A percentile compares a stretch with the other conserved stretches of the same genome.
phyloP scores from a whole-genome alignment of 2,329 filamentous ascomycete genomes.

The Penicillium sp. region DNA sequence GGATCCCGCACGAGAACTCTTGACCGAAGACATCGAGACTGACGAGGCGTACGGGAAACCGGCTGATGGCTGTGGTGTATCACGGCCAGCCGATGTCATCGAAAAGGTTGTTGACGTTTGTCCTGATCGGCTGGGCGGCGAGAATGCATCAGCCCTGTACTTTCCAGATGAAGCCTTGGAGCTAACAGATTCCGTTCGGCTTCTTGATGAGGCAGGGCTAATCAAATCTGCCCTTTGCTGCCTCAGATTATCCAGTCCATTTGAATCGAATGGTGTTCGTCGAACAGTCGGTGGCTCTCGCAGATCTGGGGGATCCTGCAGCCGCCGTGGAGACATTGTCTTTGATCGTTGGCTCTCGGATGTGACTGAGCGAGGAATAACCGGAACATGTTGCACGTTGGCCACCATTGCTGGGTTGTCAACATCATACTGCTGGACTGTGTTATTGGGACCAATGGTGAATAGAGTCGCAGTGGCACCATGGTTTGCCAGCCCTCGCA shows the following conservation, averaged over 20 bases:
- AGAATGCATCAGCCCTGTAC: constrained; percentile 38
- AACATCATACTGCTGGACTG: constrained; percentile 91
- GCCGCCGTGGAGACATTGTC: constrained; percentile 27
- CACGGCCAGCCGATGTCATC: constrained; percentile 35
- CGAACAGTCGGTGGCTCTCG: constrained; percentile 72
- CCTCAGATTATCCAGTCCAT: constrained; percentile 61
- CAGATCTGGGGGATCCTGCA: constrained; percentile 52
- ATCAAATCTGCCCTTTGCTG: constrained; percentile 63
- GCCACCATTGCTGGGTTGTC: constrained; percentile 81
- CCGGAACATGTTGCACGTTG: constrained; percentile 82
- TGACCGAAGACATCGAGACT: constrained; percentile 49
- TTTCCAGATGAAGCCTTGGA: constrained; percentile 56
- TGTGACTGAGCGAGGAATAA: constrained; percentile 74
- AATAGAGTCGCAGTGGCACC: constrained; percentile 90
- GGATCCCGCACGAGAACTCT: constrained; percentile 55
- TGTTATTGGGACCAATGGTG: constrained; percentile 82
- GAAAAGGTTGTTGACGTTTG: constrained; percentile 50
- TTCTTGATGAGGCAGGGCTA: constrained; percentile 65
- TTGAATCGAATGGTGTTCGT: constrained; percentile 70
- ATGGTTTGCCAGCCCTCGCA: constrained; percentile 81
- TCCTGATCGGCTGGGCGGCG: constrained; percentile 43
- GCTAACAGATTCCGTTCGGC: constrained; percentile 61
- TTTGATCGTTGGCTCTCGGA: constrained; percentile 61
- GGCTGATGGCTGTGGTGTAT: constrained; percentile 40
- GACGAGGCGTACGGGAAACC: constrained; percentile 46